Conservation (phyloP, 768 basidiomycete genomes). For the Russula compacta region DNA sequence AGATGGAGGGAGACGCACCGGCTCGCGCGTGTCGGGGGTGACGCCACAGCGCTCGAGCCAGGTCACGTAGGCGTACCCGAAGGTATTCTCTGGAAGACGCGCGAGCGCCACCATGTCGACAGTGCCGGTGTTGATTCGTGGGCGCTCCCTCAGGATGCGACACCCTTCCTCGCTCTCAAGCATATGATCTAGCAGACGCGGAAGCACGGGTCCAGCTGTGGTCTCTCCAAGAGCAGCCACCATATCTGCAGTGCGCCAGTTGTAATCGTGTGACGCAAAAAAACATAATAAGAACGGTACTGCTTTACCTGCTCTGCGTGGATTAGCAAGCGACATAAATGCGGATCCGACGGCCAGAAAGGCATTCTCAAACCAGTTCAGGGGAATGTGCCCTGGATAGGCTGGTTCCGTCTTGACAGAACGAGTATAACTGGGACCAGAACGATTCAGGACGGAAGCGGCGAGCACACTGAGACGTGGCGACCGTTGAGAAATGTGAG, state of each 20-base stretch:
- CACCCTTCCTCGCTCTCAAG: constrained; percentile 74
- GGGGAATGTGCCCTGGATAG: constrained; percentile 74
- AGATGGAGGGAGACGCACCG: constrained; percentile 39
- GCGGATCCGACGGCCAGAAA: constrained; percentile 83
- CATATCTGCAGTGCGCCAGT: constrained; percentile 57
- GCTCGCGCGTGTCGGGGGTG: constrained; percentile 88
- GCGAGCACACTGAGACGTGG: not conserved
- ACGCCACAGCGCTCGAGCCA: constrained; percentile 87
- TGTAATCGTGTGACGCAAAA: not conserved
- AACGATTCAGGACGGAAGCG: not conserved
- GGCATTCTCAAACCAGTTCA: constrained; percentile 74
- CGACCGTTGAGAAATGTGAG: not conserved
- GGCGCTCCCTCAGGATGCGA: constrained; percentile 72
- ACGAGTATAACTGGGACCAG: constrained; percentile 1
- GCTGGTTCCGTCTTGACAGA: constrained; percentile 30
- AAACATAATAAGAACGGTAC: constrained; percentile 25
- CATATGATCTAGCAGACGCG: constrained; percentile 69
- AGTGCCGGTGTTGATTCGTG: constrained; percentile 67
- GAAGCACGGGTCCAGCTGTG: constrained; percentile 72
- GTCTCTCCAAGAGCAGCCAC: constrained; percentile 91
- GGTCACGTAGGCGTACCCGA: constrained; percentile 78
- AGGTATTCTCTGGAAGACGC: constrained; percentile 64
- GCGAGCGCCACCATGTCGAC: constrained; percentile 64
- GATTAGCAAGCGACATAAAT: constrained; percentile 70
- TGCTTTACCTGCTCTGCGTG: constrained; percentile 64